These are phyloP conservation scores for Hortaea werneckii DNA, from an alignment of 2,329 filamentous ascomycete genomes.

Conservation along the genomic window DNA sequence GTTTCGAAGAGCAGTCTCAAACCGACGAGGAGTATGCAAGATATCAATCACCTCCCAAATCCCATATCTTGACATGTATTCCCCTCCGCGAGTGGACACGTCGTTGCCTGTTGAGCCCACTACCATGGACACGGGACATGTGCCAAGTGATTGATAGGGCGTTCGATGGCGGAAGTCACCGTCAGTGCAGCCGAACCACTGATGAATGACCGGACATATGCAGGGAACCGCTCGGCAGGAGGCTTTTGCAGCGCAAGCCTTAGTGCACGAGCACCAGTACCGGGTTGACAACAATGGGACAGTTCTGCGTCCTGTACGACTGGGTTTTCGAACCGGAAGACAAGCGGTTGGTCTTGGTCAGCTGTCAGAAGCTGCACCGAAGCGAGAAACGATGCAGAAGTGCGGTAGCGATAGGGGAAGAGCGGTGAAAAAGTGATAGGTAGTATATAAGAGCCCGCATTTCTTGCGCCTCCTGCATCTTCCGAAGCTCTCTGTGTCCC, in stretches of 20 bases:
- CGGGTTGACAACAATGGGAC: background rate
- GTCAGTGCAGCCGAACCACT: constrained; percentile 2
- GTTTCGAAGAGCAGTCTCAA: too few species aligned
- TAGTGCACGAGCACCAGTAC: background rate
- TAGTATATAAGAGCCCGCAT: constrained; percentile 11
- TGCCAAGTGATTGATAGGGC: background rate
- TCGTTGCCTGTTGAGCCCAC: too few species aligned
- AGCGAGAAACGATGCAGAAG: background rate
- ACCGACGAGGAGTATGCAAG: too few species aligned
- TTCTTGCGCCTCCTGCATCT: background rate
- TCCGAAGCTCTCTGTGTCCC: background rate
- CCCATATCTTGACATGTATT: too few species aligned
- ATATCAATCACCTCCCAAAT: too few species aligned
- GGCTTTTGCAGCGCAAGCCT: background rate
- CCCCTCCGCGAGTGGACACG: too few species aligned
- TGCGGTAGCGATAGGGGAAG: constrained; percentile 1
- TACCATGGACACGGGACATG: too few species aligned
- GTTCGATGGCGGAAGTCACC: constrained; percentile 3
- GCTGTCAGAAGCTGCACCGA: background rate
- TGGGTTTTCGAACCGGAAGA: too few species aligned
- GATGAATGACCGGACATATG: constrained; percentile 1
- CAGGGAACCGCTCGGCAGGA: constrained; percentile 1
- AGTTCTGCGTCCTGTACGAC: too few species aligned
- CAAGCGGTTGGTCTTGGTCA: background rate
- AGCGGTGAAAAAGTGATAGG: constrained; percentile 16